A percentile compares a stretch with the other conserved stretches of the same genome.
Conservation (phyloP, 192 early-diverging fungal species). For the Funneliformis geosporum region DNA sequence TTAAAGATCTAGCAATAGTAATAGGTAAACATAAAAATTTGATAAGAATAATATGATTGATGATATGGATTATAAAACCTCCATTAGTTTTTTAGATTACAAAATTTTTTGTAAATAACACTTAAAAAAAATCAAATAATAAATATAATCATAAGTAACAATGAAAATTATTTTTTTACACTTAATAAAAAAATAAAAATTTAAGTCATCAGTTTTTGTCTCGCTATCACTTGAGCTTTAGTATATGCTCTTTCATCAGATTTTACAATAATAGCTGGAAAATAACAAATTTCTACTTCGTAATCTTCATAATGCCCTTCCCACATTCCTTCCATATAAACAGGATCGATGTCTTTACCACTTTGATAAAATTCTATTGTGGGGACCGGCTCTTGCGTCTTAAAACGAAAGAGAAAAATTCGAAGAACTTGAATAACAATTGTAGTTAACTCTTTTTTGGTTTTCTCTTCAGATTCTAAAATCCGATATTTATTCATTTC, state of each 20-base stretch:
- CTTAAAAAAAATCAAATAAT: too few relatives aligned
- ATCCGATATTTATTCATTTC: constrained; percentile 2
- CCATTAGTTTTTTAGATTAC: too few relatives aligned
- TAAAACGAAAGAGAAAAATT: constrained; percentile 15
- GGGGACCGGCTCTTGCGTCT: not conserved
- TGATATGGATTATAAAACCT: too few relatives aligned
- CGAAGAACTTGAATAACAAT: constrained; percentile 13
- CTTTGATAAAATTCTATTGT: not conserved
- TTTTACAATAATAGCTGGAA: not conserved
- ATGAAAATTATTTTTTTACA: too few relatives aligned
- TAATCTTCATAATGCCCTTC: not conserved
- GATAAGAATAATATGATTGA: too few relatives aligned
- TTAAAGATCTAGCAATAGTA: too few relatives aligned
- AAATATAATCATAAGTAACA: too few relatives aligned
- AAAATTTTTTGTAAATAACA: too few relatives aligned
- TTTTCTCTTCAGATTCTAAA: constrained; percentile 8
- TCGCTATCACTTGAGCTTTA: constrained; percentile 15
- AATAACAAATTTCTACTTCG: constrained; percentile 26
- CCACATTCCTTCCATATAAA: constrained; percentile 6
- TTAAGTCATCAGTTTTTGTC: not conserved
- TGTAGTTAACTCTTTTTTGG: not conserved
- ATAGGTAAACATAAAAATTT: too few relatives aligned
- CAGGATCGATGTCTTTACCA: not conserved
- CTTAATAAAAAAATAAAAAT: too few relatives aligned
- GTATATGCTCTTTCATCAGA: constrained; percentile 2